A percentile compares a stretch with the other conserved stretches of the same genome.
Conservation (phyloP, 2,329 filamentous ascomycete species). For the Sporothrix pseudoabietina region DNA sequence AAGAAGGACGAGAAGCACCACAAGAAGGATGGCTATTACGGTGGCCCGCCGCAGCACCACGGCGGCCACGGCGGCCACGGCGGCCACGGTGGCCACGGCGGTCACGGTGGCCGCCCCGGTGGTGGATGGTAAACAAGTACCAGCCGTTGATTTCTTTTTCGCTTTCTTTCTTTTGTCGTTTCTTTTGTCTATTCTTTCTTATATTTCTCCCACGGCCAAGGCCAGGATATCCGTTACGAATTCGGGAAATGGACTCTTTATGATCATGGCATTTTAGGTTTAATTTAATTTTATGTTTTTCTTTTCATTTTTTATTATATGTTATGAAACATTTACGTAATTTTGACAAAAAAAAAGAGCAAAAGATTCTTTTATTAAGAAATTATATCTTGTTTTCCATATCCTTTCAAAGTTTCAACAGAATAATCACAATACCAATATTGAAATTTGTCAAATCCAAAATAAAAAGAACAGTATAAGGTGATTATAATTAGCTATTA, state of each 20-base stretch:
- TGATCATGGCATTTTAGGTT: conserved; percentile 16
- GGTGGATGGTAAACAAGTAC: conserved; percentile 21
- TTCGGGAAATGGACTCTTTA: conserved; percentile 1
- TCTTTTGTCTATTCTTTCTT: background rate
- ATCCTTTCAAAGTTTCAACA: too few species aligned
- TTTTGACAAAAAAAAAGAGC: background rate
- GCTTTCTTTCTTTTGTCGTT: background rate
- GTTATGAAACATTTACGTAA: background rate
- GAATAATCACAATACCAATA: too few species aligned
- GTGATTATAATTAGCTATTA: background rate
- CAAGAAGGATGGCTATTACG: conserved; percentile 6
- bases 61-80: background rate
- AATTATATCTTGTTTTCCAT: too few species aligned
- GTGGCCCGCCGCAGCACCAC: background rate
- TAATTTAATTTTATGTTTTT: background rate
- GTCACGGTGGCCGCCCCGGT: conserved; percentile 20
- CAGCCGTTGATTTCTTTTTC: background rate
- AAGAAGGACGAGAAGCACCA: conserved; percentile 29
- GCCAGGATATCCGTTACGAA: conserved; percentile 11
- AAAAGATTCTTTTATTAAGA: background rate
- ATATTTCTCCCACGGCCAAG: background rate
- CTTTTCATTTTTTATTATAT: background rate
- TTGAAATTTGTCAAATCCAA: background rate
- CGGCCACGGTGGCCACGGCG: conserved; percentile 16
- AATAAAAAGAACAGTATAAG: background rate